Evolutionary conservation across 192 early-diverging fungal genomes (phyloP).

Genomic region (Gamsiella multidivaricata): DNA sequence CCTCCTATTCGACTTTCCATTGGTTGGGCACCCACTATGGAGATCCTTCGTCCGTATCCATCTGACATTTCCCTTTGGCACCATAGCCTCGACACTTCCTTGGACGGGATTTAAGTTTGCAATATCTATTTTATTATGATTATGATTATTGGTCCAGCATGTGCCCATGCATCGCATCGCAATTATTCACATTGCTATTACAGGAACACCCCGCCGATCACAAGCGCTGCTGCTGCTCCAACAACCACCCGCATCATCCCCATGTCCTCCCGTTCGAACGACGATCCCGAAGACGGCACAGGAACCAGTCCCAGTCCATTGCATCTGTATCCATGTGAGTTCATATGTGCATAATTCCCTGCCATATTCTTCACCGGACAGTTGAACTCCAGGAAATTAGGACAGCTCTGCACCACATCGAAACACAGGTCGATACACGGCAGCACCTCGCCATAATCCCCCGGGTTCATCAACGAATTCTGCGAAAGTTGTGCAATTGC

Average conservation of each 20-base stretch:
- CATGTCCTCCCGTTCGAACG: neutral
- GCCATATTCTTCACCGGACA: conserved; percentile 62
- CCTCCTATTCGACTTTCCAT: too few species aligned
- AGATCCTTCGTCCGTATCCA: too few species aligned
- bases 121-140: too few species aligned
- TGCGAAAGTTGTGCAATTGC: conserved; percentile 23
- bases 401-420: conserved; percentile 67
- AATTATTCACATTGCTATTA: too few species aligned
- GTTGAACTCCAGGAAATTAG: conserved; percentile 62
- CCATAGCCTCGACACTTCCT: too few species aligned
- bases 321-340: conserved; percentile 30
- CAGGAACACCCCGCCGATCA: neutral
- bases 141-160: too few species aligned
- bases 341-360: conserved; percentile 46
- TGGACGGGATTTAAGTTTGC: too few species aligned
- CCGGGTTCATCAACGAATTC: conserved; percentile 51
- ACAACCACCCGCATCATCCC: neutral
- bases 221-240: neutral
- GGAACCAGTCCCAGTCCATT: conserved; percentile 47
- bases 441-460: conserved; percentile 59
- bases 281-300: conserved; percentile 20
- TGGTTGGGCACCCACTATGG: too few species aligned
- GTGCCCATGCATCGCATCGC: too few species aligned
- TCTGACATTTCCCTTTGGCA: too few species aligned
- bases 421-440: conserved; percentile 71